A percentile compares a stretch with the other conserved stretches of the same genome.
Conservation (phyloP, 2,329 filamentous ascomycete genomes). For the Rhynchosporium agropyri region DNA sequence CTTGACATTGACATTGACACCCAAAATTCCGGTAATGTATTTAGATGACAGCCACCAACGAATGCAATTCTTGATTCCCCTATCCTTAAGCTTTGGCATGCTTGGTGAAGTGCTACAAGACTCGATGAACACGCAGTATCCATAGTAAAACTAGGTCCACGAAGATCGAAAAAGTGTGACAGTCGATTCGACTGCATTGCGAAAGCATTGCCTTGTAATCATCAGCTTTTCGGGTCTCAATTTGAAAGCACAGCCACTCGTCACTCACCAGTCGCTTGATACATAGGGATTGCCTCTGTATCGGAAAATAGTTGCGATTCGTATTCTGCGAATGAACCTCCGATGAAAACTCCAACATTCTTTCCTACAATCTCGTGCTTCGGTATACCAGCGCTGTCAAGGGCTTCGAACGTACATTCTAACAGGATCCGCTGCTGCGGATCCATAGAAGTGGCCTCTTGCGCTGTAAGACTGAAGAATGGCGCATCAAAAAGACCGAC, state of each 20-base stretch:
- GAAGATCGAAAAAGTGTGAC: conserved; percentile 57
- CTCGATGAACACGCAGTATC: conserved; percentile 60
- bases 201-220: conserved; percentile 29
- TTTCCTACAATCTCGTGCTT: conserved; percentile 31
- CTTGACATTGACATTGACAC: conserved; percentile 38
- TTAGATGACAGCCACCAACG: conserved; percentile 47
- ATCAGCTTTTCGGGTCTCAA: not conserved
- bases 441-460: conserved; percentile 42
- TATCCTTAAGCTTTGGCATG: conserved; percentile 53
- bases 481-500: conserved; percentile 39
- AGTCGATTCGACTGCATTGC: conserved; percentile 56
- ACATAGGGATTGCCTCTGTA: conserved; percentile 52
- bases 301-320: conserved; percentile 42
- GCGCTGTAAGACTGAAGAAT: conserved; percentile 39
- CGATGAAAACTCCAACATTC: conserved; percentile 52
- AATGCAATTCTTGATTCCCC: conserved; percentile 49
- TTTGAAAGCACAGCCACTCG: no score
- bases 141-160: conserved; percentile 56
- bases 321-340: conserved; percentile 46
- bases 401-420: conserved; percentile 38
- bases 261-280: conserved; percentile 53
- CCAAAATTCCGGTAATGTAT: conserved; percentile 26
- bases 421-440: conserved; percentile 40
- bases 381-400: conserved; percentile 38
- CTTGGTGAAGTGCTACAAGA: conserved; percentile 57